Evolutionary conservation across 208 protist species (phyloP), one percentile per base, ranked within the genome.

Genomic region (Crithidia brevicula): DNA sequence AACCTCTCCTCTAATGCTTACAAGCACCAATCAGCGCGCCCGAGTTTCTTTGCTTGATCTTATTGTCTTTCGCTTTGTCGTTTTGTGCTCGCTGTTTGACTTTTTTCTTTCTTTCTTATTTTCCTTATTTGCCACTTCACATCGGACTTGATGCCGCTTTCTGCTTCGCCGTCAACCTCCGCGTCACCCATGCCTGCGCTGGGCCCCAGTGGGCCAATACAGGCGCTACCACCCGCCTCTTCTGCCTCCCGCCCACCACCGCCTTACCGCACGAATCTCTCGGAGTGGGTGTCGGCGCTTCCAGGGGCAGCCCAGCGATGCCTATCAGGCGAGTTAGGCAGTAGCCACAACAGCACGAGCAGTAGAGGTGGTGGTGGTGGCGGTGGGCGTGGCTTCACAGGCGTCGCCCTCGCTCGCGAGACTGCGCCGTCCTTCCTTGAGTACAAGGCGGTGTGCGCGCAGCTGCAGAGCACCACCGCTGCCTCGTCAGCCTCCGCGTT

Each of bases 231-330:
- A n/a, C n/a, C n/a, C n/a, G n/a, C n/a, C n/a, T n/a, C n/a, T n/a
- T n/a, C n/a, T n/a, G n/a, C n/a, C n/a, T n/a, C n/a, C n/a, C n/a
- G n/a, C n/a, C 23, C 42, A 9, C 30, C 67, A n/a, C 34, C 54
- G 9, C 76, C 76, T 13, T 82, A 74, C 33, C 69, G 66, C 51
- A 76, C 72, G 16, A 82, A 82, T 30, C 22, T 30, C 15, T 18
- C 25, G 9, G 65, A 77, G 27, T 82, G 76, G 76, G 20, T 72
- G 7, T 30, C 50, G 5, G 51, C 61, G 3, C 54, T 82, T 5
- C 15, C 71, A 18, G 42, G 6, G 22, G 76, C 70, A 5, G 66
- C 40, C 7, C 61, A 63, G 38, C 31, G 50, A 11, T 67, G 47
- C 27, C 34, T 54, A 7, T 58, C 46, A 15, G 36, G 61, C 1